A percentile compares a stretch with the other conserved stretches of the same genome.
phyloP scores from a whole-genome alignment of 345 rosid genomes.

The Salix udensis region DNA sequence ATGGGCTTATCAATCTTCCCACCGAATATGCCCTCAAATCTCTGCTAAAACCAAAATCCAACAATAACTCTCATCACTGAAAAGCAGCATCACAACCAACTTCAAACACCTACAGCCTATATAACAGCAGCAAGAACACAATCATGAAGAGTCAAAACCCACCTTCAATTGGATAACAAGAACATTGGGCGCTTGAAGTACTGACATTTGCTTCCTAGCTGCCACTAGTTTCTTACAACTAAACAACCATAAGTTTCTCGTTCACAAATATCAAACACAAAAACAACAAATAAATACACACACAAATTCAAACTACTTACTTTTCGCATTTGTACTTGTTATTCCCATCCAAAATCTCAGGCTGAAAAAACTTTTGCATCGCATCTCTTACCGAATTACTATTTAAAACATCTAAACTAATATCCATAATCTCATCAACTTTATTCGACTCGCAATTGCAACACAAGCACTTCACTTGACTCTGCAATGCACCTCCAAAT shows the following conservation, averaged over 20 bases:
- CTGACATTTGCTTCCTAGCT: conserved; percentile 95
- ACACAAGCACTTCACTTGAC: conserved; percentile 88
- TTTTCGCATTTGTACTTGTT: conserved; percentile 88
- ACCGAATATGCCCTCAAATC: conserved; percentile 86
- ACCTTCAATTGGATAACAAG: conserved; percentile 96
- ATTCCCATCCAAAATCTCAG: conserved; percentile 86
- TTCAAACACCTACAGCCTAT: conserved; percentile 3
- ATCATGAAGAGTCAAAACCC: conserved; percentile 12
- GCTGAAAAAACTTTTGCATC: conserved; percentile 79
- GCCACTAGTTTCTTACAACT: conserved; percentile 93
- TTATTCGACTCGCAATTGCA: conserved; percentile 87
- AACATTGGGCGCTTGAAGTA: conserved; percentile 82
- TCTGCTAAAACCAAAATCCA: conserved; percentile 42
- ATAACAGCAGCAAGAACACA: background rate
- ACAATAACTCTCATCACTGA: conserved; percentile 3
- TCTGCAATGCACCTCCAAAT: conserved; percentile 92
- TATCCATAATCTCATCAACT: conserved; percentile 96
- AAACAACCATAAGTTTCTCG: conserved; percentile 32
- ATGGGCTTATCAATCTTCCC: conserved; percentile 80
- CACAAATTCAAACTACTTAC: conserved; percentile 34
- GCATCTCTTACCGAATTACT: conserved; percentile 71
- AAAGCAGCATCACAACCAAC: conserved; percentile 6
- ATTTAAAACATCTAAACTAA: conserved; percentile 75
- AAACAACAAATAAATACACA: background rate
- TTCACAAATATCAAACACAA: background rate